Base-by-base conservation (phyloP, 1,139 yeast genomes). In the Blastobotrys apis region DNA sequence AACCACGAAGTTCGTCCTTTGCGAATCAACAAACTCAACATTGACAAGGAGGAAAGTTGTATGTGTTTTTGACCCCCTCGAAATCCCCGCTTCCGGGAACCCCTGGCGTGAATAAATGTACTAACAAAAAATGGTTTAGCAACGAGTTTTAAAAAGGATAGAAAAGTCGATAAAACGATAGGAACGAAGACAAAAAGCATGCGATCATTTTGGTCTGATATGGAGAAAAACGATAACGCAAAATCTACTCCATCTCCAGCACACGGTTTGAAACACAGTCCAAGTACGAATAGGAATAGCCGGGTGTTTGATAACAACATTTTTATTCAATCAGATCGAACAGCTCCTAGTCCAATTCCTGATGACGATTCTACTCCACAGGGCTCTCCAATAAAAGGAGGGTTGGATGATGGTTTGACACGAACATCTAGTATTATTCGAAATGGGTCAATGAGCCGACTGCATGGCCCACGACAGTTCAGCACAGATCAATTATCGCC, bases 391-490 rank as follows among this genome's bases (percentile, higher is more conserved):
- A 6, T 6, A 5, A 29, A 29, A 15, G 19, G 27, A 13, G n/a
- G 37, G n/a, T 13, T 35, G 27, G 29, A 36, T 29, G 30, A 34
- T 10, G 38, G 23, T 6, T 23, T 34, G 12, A 16, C 10, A n/a
- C 47, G 53, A 30, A 48, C 47, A 13, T 47, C 58, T 0, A 54
- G 58, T 2, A 47, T 58, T 5, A 43, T 52, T 1, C 47, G 60
- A 15, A 55, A 57, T 32, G 58, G 61, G 26, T 60, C 67, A 1
- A 37, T 51, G 25, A 50, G 57, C 41, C 45, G 62, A 25, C 53
- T 63, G 12, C 62, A 57, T 10, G 65, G 66, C 12, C 67, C 67
- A 1, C 53, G 65, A 15, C 47, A 52, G 21, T 50, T 45, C 16
- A 39, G 45, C 21, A 50, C 50, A 12, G 45, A 49, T 30, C 39